These are phyloP conservation scores for Phytophthora capsici DNA, from an alignment of 352 stramenopile species.

Conservation along the genomic window DNA sequence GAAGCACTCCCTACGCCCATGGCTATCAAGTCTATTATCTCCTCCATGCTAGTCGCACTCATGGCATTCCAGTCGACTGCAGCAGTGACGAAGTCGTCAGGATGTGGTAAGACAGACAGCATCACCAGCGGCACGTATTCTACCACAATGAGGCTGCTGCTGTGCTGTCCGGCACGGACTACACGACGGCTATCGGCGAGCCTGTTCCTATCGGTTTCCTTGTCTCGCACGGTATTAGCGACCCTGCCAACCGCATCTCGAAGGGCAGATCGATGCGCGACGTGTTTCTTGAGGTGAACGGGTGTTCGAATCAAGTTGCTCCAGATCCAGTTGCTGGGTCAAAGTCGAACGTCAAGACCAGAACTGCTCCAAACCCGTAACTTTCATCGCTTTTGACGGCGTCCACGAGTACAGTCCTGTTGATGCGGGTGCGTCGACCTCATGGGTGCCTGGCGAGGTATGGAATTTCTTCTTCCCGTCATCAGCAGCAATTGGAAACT, in stretches of 20 bases:
- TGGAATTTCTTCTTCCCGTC: constrained; percentile 41
- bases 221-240: constrained; percentile 34
- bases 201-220: constrained; percentile 30
- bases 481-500: background rate
- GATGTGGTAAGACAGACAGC: constrained; percentile 11
- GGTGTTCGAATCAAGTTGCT: constrained; percentile 34
- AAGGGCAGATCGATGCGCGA: constrained; percentile 33
- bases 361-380: constrained; percentile 38
- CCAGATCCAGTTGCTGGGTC: constrained; percentile 25
- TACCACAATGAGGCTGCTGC: constrained; percentile 31
- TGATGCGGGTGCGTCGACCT: constrained; percentile 22
- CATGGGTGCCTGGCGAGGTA: constrained; percentile 32
- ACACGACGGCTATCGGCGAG: constrained; percentile 30
- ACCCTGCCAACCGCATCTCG: constrained; percentile 33
- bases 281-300: constrained; percentile 39
- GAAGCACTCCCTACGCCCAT: background rate
- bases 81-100: constrained; percentile 11
- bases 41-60: constrained; percentile 1
- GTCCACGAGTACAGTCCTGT: constrained; percentile 37
- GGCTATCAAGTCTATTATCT: constrained; percentile 4
- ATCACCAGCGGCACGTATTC: constrained; percentile 36
- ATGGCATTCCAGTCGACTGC: constrained; percentile 6
- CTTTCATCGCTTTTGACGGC: constrained; percentile 40
- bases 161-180: constrained; percentile 26
- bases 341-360: constrained; percentile 43